These are phyloP conservation scores for Hibiscus syriacus DNA, from an alignment of 345 rosid genomes.

Conservation along the genomic window DNA sequence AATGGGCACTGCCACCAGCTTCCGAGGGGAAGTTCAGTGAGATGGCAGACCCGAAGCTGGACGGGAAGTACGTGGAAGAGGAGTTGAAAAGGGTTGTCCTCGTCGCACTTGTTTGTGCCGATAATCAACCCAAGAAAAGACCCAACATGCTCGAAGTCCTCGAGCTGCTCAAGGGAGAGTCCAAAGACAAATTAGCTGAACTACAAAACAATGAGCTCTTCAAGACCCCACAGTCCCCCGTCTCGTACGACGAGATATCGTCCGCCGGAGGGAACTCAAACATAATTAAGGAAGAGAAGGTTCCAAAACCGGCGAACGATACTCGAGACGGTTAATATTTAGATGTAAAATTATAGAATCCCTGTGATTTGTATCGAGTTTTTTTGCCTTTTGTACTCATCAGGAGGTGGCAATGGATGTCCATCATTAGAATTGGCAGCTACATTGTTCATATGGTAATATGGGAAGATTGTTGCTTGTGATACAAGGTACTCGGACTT, in stretches of 20 bases:
- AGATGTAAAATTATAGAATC: conserved; percentile 7
- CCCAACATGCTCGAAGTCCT: conserved; percentile 62
- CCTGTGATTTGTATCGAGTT: not conserved
- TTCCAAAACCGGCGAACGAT: conserved; percentile 14
- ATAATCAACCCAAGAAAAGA: conserved; percentile 49
- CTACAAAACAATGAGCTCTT: conserved; percentile 63
- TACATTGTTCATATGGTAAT: not conserved
- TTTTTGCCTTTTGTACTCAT: not conserved
- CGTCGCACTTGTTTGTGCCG: conserved; percentile 48
- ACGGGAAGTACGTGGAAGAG: conserved; percentile 44
- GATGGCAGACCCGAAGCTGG: conserved; percentile 57
- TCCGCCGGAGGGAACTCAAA: conserved; percentile 17
- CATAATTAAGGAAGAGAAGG: conserved; percentile 43
- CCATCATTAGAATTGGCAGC: conserved; percentile 2
- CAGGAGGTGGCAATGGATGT: not conserved
- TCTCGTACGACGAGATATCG: not conserved
- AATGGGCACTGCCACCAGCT: conserved; percentile 65
- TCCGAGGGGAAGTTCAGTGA: conserved; percentile 48
- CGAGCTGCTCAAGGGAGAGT: conserved; percentile 55
- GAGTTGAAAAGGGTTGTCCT: conserved; percentile 48
- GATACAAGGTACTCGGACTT: no score
- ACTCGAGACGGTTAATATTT: not conserved
- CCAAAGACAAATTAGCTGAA: conserved; percentile 44
- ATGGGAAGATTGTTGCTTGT: not conserved
- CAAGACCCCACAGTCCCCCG: conserved; percentile 24